Percentiles rank a stretch among this genome's conserved stretches.
Evolutionary conservation across 768 basidiomycete genomes (phyloP).

Genomic region (Kwoniella pini): DNA sequence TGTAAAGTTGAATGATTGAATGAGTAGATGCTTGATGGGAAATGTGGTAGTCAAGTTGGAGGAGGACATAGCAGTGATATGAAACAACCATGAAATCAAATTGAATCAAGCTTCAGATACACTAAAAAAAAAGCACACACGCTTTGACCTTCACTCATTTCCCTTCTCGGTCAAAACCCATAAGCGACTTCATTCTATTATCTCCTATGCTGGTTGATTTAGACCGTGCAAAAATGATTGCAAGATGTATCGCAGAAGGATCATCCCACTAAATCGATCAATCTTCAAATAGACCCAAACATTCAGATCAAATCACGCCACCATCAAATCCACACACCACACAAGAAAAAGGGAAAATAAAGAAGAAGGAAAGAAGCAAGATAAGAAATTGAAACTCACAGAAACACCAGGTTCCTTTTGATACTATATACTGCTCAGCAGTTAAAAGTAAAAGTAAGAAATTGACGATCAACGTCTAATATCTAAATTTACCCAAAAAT

Average conservation of each 20-base stretch:
- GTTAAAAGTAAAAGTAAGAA: background rate
- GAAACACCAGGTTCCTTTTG: slow-evolving; percentile 6
- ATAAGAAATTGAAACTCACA: slow-evolving; percentile 2
- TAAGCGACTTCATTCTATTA: no score
- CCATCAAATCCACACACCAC: background rate
- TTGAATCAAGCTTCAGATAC: no score
- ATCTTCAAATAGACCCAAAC: background rate
- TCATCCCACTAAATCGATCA: no score
- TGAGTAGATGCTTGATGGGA: background rate
- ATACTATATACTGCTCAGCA: slow-evolving; percentile 1
- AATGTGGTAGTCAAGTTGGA: background rate
- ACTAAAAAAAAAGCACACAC: background rate
- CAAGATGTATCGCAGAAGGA: no score
- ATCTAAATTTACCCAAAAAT: no score
- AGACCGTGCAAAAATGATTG: no score
- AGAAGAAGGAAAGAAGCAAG: background rate
- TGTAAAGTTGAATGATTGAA: slow-evolving; percentile 4
- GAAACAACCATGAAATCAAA: slow-evolving; percentile 1
- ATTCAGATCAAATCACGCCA: background rate
- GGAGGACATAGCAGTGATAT: background rate
- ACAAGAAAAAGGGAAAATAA: background rate
- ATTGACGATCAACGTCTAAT: slow-evolving; percentile 9
- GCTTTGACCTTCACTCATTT: background rate
- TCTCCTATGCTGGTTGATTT: no score
- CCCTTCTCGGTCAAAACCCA: background rate